Percentiles rank a stretch among this genome's conserved stretches.
These are phyloP conservation scores for Botrytis fragariae DNA, from an alignment of 2,329 filamentous ascomycete genomes.

Conservation along the genomic window DNA sequence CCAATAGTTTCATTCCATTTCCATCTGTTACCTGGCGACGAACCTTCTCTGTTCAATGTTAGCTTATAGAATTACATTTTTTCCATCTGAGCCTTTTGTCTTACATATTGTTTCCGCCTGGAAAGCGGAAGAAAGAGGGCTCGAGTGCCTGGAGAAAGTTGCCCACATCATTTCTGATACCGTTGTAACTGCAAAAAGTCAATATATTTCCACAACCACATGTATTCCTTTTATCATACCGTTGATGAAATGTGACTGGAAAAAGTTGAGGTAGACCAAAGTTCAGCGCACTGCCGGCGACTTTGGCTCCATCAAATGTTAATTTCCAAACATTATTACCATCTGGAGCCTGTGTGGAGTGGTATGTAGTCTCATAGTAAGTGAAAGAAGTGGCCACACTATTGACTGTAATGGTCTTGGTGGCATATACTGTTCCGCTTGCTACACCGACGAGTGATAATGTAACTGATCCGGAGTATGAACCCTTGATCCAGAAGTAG, in stretches of 20 bases:
- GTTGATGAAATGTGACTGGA: conserved; percentile 55
- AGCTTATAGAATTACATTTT: neutral
- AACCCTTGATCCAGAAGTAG: conserved; percentile 26
- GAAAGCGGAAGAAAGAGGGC: conserved; percentile 58
- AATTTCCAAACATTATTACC: conserved; percentile 55
- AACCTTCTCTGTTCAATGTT: conserved; percentile 35
- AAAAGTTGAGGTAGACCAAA: conserved; percentile 59
- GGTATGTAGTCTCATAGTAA: conserved; percentile 21
- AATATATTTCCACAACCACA: neutral
- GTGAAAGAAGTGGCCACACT: conserved; percentile 19
- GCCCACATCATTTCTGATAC: conserved; percentile 54
- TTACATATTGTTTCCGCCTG: conserved; percentile 60
- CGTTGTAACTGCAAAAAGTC: conserved; percentile 45
- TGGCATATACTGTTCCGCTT: conserved; percentile 22
- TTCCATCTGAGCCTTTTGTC: conserved; percentile 12
- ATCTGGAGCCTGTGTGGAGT: conserved; percentile 20
- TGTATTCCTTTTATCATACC: neutral
- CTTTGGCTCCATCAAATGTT: conserved; percentile 48
- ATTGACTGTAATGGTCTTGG: conserved; percentile 18
- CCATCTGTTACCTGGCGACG: conserved; percentile 28
- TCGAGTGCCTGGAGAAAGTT: conserved; percentile 51
- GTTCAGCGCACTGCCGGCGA: conserved; percentile 41
- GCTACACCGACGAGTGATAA: conserved; percentile 15
- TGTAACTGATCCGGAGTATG: conserved; percentile 22
- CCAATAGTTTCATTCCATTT: conserved; percentile 43